A percentile compares a stretch with the other conserved stretches of the same genome.
phyloP scores from a whole-genome alignment of 1,284 basidiomycete genomes.

The Hemileia vastatrix region DNA sequence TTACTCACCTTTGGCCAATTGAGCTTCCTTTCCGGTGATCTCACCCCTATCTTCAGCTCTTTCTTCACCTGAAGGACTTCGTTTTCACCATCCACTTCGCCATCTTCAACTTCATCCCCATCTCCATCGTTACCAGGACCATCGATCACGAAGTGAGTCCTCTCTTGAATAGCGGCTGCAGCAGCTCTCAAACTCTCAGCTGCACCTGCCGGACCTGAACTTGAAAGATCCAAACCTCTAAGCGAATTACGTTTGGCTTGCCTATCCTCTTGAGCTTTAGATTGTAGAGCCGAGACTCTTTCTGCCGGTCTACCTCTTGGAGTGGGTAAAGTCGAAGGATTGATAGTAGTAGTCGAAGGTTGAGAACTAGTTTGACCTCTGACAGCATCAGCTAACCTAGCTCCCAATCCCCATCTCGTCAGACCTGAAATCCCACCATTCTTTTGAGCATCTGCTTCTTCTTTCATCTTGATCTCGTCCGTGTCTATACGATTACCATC shows the following conservation, averaged over 20 bases:
- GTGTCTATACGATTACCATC: neutral
- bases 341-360: neutral
- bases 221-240: conserved; percentile 30
- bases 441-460: neutral
- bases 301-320: neutral
- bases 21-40: no score
- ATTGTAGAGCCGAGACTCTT: neutral
- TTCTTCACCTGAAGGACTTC: no score
- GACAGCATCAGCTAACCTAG: neutral
- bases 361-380: neutral
- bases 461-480: neutral
- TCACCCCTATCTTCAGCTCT: no score
- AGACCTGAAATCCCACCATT: neutral
- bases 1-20: no score
- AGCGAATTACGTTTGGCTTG: conserved; percentile 26
- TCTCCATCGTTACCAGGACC: no score
- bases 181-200: conserved; percentile 33
- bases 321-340: neutral
- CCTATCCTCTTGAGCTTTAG: neutral
- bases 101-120: no score
- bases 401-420: neutral
- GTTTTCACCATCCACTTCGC: conserved; percentile 27
- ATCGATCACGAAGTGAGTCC: conserved; percentile 36
- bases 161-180: conserved; percentile 34
- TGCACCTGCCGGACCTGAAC: conserved; percentile 31